A percentile compares a stretch with the other conserved stretches of the same genome.
phyloP scores from a whole-genome alignment of 148 eudicot species.

The Pharnaceum exiguum region DNA sequence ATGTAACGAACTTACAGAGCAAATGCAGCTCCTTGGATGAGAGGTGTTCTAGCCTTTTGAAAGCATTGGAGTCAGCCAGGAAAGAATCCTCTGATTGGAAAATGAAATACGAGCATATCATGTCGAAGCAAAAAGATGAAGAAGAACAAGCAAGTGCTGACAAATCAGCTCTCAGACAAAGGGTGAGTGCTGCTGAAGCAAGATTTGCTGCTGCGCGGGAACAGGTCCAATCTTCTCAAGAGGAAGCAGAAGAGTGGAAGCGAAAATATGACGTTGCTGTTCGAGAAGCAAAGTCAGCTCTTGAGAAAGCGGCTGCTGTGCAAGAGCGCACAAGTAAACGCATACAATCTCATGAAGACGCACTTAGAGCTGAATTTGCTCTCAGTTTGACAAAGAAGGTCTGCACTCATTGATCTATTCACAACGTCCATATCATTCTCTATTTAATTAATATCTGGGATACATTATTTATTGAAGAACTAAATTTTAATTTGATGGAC shows the following conservation, averaged over 20 bases:
- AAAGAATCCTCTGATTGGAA: constrained; percentile 81
- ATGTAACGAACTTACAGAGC: constrained; percentile 68
- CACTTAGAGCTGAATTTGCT: constrained; percentile 70
- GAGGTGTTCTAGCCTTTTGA: constrained; percentile 64
- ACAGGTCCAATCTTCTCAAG: constrained; percentile 82
- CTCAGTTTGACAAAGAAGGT: constrained; percentile 72
- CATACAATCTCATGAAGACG: constrained; percentile 81
- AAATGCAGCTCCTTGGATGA: constrained; percentile 87
- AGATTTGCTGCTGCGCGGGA: constrained; percentile 89
- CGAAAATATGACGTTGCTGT: constrained; percentile 81
- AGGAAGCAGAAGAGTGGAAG: constrained; percentile 95
- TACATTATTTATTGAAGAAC: neutral
- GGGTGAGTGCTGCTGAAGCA: constrained; percentile 86
- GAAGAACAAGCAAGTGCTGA: constrained; percentile 75
- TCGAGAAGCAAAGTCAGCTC: constrained; percentile 82
- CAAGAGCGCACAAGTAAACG: constrained; percentile 77
- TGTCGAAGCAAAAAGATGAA: constrained; percentile 62
- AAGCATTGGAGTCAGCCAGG: constrained; percentile 54
- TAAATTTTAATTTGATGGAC: constrained; percentile 8
- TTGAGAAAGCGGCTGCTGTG: constrained; percentile 78
- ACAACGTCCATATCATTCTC: no score
- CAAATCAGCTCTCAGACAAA: constrained; percentile 61
- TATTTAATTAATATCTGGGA: no score
- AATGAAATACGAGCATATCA: constrained; percentile 62
- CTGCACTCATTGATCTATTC: constrained; percentile 6